phyloP scores from a whole-genome alignment of 1,284 basidiomycete genomes.

The Psilocybe mexicana region DNA sequence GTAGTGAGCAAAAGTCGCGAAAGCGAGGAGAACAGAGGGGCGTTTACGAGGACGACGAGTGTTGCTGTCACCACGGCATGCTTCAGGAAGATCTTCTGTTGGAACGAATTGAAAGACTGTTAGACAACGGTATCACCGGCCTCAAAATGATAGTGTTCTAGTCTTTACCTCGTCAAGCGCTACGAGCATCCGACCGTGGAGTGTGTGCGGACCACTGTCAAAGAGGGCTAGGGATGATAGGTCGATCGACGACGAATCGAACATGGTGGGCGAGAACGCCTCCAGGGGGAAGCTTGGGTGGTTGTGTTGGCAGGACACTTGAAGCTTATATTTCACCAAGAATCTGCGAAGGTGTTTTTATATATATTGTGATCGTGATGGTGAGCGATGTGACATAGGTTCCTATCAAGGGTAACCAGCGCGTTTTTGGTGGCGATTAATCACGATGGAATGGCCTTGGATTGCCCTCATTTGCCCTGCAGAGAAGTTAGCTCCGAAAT shows the following conservation, averaged over 20 bases:
- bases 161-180: not conserved
- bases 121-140: not conserved
- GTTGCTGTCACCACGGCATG: constrained; percentile 7
- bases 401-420: not conserved
- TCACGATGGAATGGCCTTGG: not conserved
- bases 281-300: not conserved
- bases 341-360: not conserved
- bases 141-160: too few relatives aligned
- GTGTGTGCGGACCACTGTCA: not conserved
- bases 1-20: not conserved
- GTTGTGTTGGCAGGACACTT: not conserved
- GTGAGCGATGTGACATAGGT: not conserved
- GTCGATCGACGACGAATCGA: not conserved
- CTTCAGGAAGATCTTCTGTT: constrained; percentile 11
- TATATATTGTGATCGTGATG: not conserved
- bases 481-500: not conserved
- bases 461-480: too few relatives aligned
- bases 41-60: constrained; percentile 1
- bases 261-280: not conserved
- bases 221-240: not conserved
- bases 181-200: not conserved
- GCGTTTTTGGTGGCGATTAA: not conserved
- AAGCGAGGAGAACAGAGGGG: not conserved
- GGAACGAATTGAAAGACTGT: not conserved
- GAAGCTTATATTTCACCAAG: not conserved